Evolutionary conservation across 441 rosid genomes (phyloP).

Genomic region (Macaranga tanarius): DNA sequence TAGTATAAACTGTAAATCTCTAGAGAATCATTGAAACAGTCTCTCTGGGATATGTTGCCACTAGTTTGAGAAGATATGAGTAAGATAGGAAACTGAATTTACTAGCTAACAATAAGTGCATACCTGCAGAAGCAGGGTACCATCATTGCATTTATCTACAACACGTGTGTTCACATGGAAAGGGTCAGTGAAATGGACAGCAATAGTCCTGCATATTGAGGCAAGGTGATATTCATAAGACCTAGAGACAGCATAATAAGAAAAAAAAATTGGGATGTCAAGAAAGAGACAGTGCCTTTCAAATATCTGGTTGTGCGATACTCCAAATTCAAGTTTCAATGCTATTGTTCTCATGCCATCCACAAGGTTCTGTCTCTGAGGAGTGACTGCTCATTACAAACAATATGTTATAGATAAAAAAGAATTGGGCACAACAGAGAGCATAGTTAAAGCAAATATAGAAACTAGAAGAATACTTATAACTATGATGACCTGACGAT

Average conservation of each 20-base stretch:
- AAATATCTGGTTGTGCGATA: conserved; percentile 84
- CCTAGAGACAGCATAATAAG: conserved; percentile 1
- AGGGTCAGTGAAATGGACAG: conserved; percentile 96
- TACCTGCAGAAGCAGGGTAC: conserved; percentile 91
- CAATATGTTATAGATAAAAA: conserved; percentile 19
- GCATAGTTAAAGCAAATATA: conserved; percentile 19
- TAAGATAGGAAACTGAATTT: not conserved
- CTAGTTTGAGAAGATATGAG: not conserved
- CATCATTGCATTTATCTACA: conserved; percentile 82
- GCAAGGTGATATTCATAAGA: conserved; percentile 16
- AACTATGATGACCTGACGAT: conserved; percentile 65
- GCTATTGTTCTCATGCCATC: conserved; percentile 99
- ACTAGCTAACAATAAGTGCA: conserved; percentile 10
- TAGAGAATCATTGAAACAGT: not conserved
- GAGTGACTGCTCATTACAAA: conserved; percentile 45
- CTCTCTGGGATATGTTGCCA: not conserved
- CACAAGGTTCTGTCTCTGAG: conserved; percentile 73
- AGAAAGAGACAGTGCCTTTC: conserved; percentile 55
- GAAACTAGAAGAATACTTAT: conserved; percentile 19
- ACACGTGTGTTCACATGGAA: conserved; percentile 84
- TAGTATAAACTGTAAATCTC: not conserved
- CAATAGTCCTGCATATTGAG: conserved; percentile 66
- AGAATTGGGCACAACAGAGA: conserved; percentile 22
- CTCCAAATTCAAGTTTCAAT: conserved; percentile 92
- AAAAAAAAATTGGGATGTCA: conserved; percentile 8